Evolutionary conservation across 2,329 filamentous ascomycete species (phyloP).

Genomic region (Parastagonospora nodorum): DNA sequence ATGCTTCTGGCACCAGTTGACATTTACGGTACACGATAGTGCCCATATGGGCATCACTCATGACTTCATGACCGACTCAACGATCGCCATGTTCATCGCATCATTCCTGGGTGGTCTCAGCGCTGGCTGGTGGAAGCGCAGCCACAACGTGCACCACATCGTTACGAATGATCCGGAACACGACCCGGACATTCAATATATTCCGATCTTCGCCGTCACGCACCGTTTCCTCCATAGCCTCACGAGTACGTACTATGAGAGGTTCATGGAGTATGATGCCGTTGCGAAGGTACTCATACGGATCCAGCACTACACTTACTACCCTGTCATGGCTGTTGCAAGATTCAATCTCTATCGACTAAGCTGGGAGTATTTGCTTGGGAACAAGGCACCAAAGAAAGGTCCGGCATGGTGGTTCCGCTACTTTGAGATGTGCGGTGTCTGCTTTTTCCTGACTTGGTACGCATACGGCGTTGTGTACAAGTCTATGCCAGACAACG

Average conservation of each 20-base stretch:
- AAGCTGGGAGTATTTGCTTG: slow-evolving; percentile 68
- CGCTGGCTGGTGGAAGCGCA: slow-evolving; percentile 95
- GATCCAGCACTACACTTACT: slow-evolving; percentile 71
- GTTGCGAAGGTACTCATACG: slow-evolving; percentile 64
- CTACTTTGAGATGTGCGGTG: slow-evolving; percentile 67
- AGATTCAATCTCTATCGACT: slow-evolving; percentile 75
- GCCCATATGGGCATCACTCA: slow-evolving; percentile 98
- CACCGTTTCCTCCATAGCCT: slow-evolving; percentile 68
- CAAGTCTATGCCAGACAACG: slow-evolving; percentile 62
- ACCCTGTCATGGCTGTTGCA: slow-evolving; percentile 68
- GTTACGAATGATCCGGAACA: slow-evolving; percentile 95
- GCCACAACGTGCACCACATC: slow-evolving; percentile 95
- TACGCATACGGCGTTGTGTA: slow-evolving; percentile 71
- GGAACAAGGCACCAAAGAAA: slow-evolving; percentile 59
- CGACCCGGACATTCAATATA: slow-evolving; percentile 86
- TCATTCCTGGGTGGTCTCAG: slow-evolving; percentile 89
- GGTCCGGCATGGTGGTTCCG: slow-evolving; percentile 71
- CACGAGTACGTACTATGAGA: slow-evolving; percentile 69
- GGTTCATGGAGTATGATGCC: slow-evolving; percentile 66
- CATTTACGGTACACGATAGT: slow-evolving; percentile 92
- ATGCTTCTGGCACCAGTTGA: slow-evolving; percentile 89
- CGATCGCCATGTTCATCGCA: slow-evolving; percentile 88
- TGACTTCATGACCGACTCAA: slow-evolving; percentile 78
- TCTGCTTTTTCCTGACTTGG: slow-evolving; percentile 69
- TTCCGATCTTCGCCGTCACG: slow-evolving; percentile 71